Evolutionary conservation across 2,329 filamentous ascomycete species (phyloP), one percentile per base, ranked within the genome.

Genomic region (Microsporum audouinii): DNA sequence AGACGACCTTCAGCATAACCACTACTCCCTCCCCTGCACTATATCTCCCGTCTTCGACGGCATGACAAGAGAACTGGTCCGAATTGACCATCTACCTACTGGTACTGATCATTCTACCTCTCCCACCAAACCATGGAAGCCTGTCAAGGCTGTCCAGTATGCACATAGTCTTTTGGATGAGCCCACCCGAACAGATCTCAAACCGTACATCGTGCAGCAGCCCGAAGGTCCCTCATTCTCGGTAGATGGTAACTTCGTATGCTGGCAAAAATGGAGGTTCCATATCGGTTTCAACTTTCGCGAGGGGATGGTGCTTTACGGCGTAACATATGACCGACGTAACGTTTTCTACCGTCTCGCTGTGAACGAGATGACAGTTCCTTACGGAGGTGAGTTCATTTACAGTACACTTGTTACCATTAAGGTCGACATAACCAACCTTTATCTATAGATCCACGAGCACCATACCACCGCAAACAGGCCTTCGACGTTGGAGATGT

Each of bases 401-500:
- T 71, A 62, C 60, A 65, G 60, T n/a, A 8, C 2, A 33, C n/a
- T n/a, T 8, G 8, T n/a, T 55, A 53, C 53, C 34, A 51, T 29
- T 3, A 38, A 60, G 36, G 17, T 17, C 14, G 5, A 27, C 17
- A 14, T 61, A 23, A 60, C 79, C 80, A 4, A 57, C 33, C 10
- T 1, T 2, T 83, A 83, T 66, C 1, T 23, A 78, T 79, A 59
- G 86, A 88, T 67, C 85, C 86, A 3, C 80, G 86, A 2, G 80
- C 82, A 57, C 86, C 86, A 2, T 88, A 80, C 71, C 84, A 87
- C 73, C 84, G 84, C 71, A 88, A 88, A 71, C 80, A 84, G 4
- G 86, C 86, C 0, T 88, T 88, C 65, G 86, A 88, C 70, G 78
- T 88, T 29, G 86, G 86, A 36, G 85, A 88, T 69, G 84, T 79